A percentile compares a stretch with the other conserved stretches of the same genome.
Evolutionary conservation across 2,329 filamentous ascomycete genomes (phyloP).

Genomic region (Pyrenophora teres): DNA sequence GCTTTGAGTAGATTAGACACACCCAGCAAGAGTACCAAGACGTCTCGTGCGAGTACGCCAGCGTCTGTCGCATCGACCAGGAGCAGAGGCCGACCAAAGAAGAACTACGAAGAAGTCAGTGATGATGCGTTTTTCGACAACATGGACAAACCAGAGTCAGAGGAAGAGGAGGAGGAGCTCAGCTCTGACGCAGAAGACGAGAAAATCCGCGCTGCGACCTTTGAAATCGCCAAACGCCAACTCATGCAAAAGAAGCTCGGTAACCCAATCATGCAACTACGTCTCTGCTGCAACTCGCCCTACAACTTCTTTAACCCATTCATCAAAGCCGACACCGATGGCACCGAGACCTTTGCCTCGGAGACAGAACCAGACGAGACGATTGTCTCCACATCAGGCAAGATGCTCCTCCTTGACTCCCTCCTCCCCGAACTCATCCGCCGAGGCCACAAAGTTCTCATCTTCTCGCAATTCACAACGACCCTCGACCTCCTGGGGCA

Average conservation of each 20-base stretch:
- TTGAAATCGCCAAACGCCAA: slow-evolving; percentile 82
- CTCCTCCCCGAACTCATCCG: slow-evolving; percentile 76
- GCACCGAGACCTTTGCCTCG: slow-evolving; percentile 51
- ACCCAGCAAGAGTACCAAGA: slow-evolving; percentile 73
- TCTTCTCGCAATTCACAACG: slow-evolving; percentile 96
- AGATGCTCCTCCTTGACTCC: slow-evolving; percentile 92
- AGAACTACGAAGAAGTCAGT: slow-evolving; percentile 70
- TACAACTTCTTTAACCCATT: slow-evolving; percentile 98
- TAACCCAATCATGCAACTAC: slow-evolving; percentile 89
- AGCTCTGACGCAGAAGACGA: slow-evolving; percentile 63
- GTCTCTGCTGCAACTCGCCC: slow-evolving; percentile 88
- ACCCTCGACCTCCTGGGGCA: slow-evolving; percentile 90
- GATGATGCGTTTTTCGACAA: slow-evolving; percentile 85
- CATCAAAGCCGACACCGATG: slow-evolving; percentile 54
- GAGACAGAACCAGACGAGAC: slow-evolving; percentile 70
- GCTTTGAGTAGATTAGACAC: slow-evolving; percentile 51
- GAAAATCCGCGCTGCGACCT: slow-evolving; percentile 66
- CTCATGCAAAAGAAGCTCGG: slow-evolving; percentile 90
- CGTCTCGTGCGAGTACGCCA: slow-evolving; percentile 76
- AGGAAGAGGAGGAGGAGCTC: slow-evolving; percentile 48
- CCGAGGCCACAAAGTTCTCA: slow-evolving; percentile 83
- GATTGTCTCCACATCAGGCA: slow-evolving; percentile 85
- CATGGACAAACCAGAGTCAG: slow-evolving; percentile 63
- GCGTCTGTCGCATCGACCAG: slow-evolving; percentile 57
- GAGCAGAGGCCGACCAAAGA: slow-evolving; percentile 59